Base-by-base conservation (phyloP, 345 rosid species). In the Lepidium didymum region DNA sequence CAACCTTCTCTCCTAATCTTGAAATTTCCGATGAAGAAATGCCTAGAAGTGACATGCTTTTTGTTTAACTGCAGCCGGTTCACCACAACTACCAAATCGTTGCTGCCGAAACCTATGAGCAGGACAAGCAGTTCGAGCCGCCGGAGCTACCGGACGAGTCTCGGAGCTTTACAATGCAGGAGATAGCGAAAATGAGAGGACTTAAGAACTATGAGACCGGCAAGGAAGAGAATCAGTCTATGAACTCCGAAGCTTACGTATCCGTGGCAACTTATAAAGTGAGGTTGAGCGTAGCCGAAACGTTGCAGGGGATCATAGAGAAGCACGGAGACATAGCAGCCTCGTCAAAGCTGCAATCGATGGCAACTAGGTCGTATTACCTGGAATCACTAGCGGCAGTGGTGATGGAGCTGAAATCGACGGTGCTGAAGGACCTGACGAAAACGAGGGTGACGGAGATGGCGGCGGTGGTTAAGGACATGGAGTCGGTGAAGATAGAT, bases 241-340 rank as follows among this genome's bases (percentile, higher is more conserved):
- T 85, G 33, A 76, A 74, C 58, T 86, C 96, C 0, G 96, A 90
- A 74, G 76, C 87, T 21, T 79, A 83, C 51, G 91, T 86, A 7
- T 67, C 87, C 0, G 91, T 87, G 1, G 90, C 88, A 11, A 87
- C 84, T 51, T 86, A 90, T 70, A 84, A 72, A n/a, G 91, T 90
- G 33, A 83, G 67, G 54, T 33, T 66, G 15, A 81, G 77, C 62
- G 70, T 81, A 11, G 70, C 90, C 4, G 67, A 87, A 12, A 78
- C 73, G 33, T 79, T 90, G 18, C 79, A 72, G 52, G 75, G 75
- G 10, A 83, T 90, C 71, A 29, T 90, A 3, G 74, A 77, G 50
- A 90, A 80, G 57, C 76, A 90, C 38, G 97, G 97, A 10, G 97
- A 90, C 50, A 85, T 90, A 29, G 95, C 85, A 0, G 85, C 85